phyloP scores from a whole-genome alignment of 257 asterid genomes.

The Nyctanthes arbortristis region DNA sequence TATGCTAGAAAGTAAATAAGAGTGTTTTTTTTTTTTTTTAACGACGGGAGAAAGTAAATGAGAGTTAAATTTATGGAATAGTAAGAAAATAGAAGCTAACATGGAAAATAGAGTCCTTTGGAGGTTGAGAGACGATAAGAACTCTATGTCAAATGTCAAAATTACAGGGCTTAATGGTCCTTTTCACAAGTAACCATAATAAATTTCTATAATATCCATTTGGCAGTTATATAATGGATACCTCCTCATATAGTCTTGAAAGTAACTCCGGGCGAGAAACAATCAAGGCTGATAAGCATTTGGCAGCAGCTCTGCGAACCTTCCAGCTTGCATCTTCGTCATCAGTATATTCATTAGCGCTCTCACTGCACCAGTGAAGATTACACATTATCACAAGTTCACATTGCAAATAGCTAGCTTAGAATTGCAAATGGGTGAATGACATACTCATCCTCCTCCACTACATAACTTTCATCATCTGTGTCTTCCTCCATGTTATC shows the following conservation, averaged over 20 bases:
- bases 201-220: slow-evolving; percentile 11
- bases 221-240: slow-evolving; percentile 18
- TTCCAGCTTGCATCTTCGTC: slow-evolving; percentile 99
- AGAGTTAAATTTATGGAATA: background rate
- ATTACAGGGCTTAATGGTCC: slow-evolving; percentile 9
- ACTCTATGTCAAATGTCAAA: slow-evolving; percentile 6
- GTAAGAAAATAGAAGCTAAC: background rate
- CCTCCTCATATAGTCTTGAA: slow-evolving; percentile 88
- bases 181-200: slow-evolving; percentile 14
- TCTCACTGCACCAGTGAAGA: slow-evolving; percentile 65
- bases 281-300: slow-evolving; percentile 86
- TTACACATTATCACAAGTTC: slow-evolving; percentile 30
- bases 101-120: no score
- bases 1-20: background rate
- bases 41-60: no score
- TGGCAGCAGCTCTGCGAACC: slow-evolving; percentile 98
- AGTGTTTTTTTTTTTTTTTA: no score
- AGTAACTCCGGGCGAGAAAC: slow-evolving; percentile 99
- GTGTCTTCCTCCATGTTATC: slow-evolving; percentile 99
- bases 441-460: slow-evolving; percentile 96
- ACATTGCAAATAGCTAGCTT: slow-evolving; percentile 6
- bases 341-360: slow-evolving; percentile 95
- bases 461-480: slow-evolving; percentile 80
- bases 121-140: background rate
- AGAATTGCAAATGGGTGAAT: slow-evolving; percentile 18